These are phyloP conservation scores for Colletotrichum spaethianum DNA, from an alignment of 2,329 filamentous ascomycete species.

Conservation along the genomic window DNA sequence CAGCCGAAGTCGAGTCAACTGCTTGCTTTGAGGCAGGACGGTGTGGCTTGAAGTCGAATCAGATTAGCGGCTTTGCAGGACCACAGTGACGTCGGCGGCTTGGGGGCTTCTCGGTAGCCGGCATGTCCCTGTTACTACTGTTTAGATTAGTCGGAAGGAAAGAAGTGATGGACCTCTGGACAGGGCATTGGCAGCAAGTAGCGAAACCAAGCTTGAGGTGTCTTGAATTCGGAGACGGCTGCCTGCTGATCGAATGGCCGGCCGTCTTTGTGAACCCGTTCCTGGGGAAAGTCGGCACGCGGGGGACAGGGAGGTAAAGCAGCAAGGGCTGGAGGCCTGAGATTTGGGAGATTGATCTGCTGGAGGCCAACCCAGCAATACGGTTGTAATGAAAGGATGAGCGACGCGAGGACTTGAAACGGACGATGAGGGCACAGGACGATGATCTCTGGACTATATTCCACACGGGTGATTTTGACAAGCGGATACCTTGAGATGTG, in stretches of 20 bases:
- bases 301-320: constrained; percentile 2
- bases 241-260: not conserved
- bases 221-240: constrained; percentile 24
- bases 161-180: not conserved
- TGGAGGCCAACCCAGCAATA: constrained; percentile 18
- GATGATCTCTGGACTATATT: constrained; percentile 27
- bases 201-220: constrained; percentile 6
- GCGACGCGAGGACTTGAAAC: constrained; percentile 35
- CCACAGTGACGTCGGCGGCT: constrained; percentile 39
- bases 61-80: constrained; percentile 13
- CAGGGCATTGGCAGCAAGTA: not conserved
- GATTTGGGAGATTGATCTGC: constrained; percentile 9
- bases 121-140: constrained; percentile 8
- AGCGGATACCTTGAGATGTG: constrained; percentile 21
- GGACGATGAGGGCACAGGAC: constrained; percentile 12
- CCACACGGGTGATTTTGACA: constrained; percentile 21
- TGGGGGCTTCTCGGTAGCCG: constrained; percentile 24
- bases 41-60: constrained; percentile 28
- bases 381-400: constrained; percentile 31
- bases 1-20: constrained; percentile 25
- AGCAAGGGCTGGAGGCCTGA: constrained; percentile 3
- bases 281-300: constrained; percentile 20
- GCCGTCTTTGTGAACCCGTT: constrained; percentile 18
- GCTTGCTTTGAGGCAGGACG: constrained; percentile 9
- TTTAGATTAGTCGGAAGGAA: constrained; percentile 4